A percentile compares a stretch with the other conserved stretches of the same genome.
Evolutionary conservation across 495 filamentous ascomycete genomes (phyloP).

Genomic region (Thozetella sp.): DNA sequence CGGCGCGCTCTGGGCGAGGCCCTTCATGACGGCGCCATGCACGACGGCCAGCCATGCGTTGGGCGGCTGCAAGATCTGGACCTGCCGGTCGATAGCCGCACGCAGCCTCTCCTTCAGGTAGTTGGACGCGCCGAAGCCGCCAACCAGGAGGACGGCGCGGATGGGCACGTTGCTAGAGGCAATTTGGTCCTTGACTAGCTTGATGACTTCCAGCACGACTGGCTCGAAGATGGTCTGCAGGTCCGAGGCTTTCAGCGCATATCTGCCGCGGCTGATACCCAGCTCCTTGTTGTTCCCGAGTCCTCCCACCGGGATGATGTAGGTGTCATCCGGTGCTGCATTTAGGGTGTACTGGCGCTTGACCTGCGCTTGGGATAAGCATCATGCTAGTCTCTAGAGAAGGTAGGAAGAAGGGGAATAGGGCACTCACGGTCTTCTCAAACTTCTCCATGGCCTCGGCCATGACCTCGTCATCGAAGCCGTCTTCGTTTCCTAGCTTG

Average conservation of each 20-base stretch:
- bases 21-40: conserved; percentile 44
- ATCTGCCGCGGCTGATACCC: conserved; percentile 26
- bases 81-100: conserved; percentile 25
- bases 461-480: conserved; percentile 34
- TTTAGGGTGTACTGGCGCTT: conserved; percentile 29
- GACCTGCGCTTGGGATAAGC: conserved; percentile 7
- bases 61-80: conserved; percentile 61
- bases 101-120: conserved; percentile 63
- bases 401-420: background rate
- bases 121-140: conserved; percentile 69
- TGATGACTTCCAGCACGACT: conserved; percentile 57
- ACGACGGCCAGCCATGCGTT: conserved; percentile 60
- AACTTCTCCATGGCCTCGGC: conserved; percentile 37
- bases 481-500: conserved; percentile 28
- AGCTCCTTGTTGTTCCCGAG: conserved; percentile 23
- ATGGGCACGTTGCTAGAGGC: conserved; percentile 37
- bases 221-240: conserved; percentile 57
- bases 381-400: conserved; percentile 2
- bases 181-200: conserved; percentile 62
- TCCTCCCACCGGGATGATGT: conserved; percentile 30
- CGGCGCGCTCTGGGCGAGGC: conserved; percentile 30
- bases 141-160: conserved; percentile 67
- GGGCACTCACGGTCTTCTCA: conserved; percentile 23
- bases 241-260: conserved; percentile 33
- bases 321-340: conserved; percentile 22